Conservation (phyloP, 2,329 filamentous ascomycete species). For the Chaetomium strumarium region DNA sequence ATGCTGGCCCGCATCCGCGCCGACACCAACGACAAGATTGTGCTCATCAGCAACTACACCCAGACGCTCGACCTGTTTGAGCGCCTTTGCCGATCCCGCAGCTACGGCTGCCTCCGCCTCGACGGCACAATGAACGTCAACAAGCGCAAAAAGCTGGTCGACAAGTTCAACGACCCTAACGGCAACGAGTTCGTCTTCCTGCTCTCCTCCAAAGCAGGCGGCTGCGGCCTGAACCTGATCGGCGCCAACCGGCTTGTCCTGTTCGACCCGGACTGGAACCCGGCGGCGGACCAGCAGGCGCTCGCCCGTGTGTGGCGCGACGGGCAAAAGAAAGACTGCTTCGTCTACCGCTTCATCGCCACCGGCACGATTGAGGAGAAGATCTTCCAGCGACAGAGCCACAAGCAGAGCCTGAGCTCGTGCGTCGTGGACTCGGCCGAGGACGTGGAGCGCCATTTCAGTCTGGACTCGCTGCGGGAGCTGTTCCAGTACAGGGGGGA, state of each 20-base stretch:
- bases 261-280: slow-evolving; percentile 98
- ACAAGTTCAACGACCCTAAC: slow-evolving; percentile 93
- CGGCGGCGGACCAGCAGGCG: slow-evolving; percentile 93
- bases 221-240: slow-evolving; percentile 92
- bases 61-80: slow-evolving; percentile 94
- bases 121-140: slow-evolving; percentile 98
- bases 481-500: slow-evolving; percentile 85
- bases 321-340: slow-evolving; percentile 98
- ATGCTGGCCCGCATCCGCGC: slow-evolving; percentile 95
- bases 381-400: slow-evolving; percentile 96
- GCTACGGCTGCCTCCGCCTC: slow-evolving; percentile 80
- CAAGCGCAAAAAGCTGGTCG: slow-evolving; percentile 93
- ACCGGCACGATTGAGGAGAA: slow-evolving; percentile 98
- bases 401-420: slow-evolving; percentile 94
- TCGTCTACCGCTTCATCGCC: slow-evolving; percentile 98
- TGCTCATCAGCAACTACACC: slow-evolving; percentile 97
- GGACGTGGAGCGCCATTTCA: slow-evolving; percentile 96
- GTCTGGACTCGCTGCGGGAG: slow-evolving; percentile 81
- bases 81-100: slow-evolving; percentile 74
- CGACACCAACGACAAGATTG: slow-evolving; percentile 98
- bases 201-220: slow-evolving; percentile 93
- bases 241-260: slow-evolving; percentile 91
- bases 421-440: slow-evolving; percentile 96
- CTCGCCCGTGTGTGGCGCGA: slow-evolving; percentile 97
- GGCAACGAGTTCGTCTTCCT: slow-evolving; percentile 90